Conservation (phyloP, 2,329 filamentous ascomycete species). For the Colletotrichum australisinense region DNA sequence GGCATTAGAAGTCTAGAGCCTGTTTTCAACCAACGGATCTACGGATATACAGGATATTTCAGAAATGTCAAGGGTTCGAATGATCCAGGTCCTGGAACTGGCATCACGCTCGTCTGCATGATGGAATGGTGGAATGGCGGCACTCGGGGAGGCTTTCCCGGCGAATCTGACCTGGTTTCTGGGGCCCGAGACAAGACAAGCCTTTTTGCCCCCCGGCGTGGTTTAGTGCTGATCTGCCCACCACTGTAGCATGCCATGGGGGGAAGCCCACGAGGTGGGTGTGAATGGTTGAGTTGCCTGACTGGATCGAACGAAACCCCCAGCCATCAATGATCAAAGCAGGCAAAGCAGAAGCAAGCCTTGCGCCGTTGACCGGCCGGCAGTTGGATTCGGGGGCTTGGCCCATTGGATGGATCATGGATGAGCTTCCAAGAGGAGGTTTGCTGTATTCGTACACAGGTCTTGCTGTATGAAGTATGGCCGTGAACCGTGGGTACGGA, state of each 20-base stretch:
- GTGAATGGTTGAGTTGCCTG: not conserved
- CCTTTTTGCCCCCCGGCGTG: conserved; percentile 4
- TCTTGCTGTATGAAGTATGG: not conserved
- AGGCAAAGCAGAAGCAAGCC: not conserved
- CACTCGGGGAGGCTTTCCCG: not conserved
- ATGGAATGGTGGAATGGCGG: not conserved
- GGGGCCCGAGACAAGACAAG: not conserved
- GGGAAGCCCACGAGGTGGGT: not conserved
- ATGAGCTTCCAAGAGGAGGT: not conserved
- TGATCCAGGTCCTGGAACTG: not conserved
- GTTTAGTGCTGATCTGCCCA: conserved; percentile 17
- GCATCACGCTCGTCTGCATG: not conserved
- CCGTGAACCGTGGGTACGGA: not conserved
- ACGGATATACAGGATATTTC: not conserved
- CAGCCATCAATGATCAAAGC: not conserved
- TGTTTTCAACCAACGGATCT: not conserved
- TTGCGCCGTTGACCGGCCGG: conserved; percentile 21
- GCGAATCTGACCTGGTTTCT: not conserved
- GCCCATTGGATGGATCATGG: not conserved
- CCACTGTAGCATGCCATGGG: not conserved
- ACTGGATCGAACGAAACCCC: not conserved
- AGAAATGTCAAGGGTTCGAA: not conserved
- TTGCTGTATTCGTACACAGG: not conserved
- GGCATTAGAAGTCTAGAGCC: too few species aligned
- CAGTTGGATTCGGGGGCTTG: conserved; percentile 23